Percentiles rank a stretch among this genome's conserved stretches.
Evolutionary conservation across 2,329 filamentous ascomycete genomes (phyloP).

Genomic region (Ophiostoma sp.): DNA sequence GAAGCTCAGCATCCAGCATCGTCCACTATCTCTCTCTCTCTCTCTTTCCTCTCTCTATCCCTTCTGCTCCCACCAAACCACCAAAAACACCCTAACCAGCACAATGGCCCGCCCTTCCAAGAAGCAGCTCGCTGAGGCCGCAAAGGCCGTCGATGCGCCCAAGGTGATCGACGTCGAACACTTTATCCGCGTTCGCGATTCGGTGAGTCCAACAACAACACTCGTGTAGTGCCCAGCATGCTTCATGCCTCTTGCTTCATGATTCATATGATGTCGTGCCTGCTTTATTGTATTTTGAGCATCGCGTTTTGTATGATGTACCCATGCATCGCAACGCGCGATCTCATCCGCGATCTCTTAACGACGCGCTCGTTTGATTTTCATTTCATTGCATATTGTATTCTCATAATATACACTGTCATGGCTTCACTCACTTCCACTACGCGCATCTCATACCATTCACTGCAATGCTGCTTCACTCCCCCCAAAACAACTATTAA

Average conservation of each 20-base stretch:
- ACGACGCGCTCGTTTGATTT: neutral
- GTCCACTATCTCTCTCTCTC: neutral
- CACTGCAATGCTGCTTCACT: too few species aligned
- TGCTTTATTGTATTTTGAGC: neutral
- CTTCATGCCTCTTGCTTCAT: too few species aligned
- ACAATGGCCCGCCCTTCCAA: constrained; percentile 30
- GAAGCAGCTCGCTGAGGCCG: constrained; percentile 29
- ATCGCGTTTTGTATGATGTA: too few species aligned
- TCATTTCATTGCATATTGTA: neutral
- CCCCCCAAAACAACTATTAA: neutral
- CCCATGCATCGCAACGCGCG: too few species aligned
- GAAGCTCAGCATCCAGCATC: constrained; percentile 17
- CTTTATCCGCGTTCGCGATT: constrained; percentile 74
- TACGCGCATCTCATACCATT: too few species aligned
- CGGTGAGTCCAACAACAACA: constrained; percentile 51
- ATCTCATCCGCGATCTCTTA: too few species aligned
- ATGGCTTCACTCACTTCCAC: neutral
- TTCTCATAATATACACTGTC: neutral
- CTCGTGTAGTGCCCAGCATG: too few species aligned
- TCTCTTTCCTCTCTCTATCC: neutral
- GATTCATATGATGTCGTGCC: too few species aligned
- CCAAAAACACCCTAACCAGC: constrained; percentile 24
- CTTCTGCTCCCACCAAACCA: too few species aligned
- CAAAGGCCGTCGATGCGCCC: constrained; percentile 34
- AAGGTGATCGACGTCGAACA: constrained; percentile 63